Evolutionary conservation across 176 grass and related monocot genomes (phyloP).

Genomic region (Calamus simplicifolius): DNA sequence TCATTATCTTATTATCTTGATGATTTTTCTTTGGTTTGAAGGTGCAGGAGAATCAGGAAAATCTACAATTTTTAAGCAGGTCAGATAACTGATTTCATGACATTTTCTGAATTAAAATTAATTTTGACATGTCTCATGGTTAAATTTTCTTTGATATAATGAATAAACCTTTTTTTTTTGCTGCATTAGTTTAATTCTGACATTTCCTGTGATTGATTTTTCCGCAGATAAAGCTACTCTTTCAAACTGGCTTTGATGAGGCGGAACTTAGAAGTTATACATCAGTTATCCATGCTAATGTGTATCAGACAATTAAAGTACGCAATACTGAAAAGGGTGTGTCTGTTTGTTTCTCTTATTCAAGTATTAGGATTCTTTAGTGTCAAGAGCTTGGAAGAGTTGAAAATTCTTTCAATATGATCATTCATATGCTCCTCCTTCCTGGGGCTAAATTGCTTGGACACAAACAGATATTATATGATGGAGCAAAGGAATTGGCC

Average conservation of each 20-base stretch:
- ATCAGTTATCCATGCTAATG: slow-evolving; percentile 91
- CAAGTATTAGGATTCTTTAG: slow-evolving; percentile 24
- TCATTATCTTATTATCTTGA: neutral
- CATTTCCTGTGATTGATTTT: slow-evolving; percentile 13
- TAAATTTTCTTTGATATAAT: too few relatives aligned
- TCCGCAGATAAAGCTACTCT: slow-evolving; percentile 91
- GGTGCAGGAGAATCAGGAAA: slow-evolving; percentile 95
- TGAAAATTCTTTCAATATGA: slow-evolving; percentile 5
- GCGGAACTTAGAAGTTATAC: slow-evolving; percentile 80
- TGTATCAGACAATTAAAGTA: slow-evolving; percentile 99
- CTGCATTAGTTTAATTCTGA: too few relatives aligned
- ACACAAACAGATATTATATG: slow-evolving; percentile 67
- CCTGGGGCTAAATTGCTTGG: slow-evolving; percentile 11
- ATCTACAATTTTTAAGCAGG: slow-evolving; percentile 99
- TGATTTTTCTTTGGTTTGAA: slow-evolving; percentile 25
- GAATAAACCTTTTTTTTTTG: too few relatives aligned
- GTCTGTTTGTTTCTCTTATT: slow-evolving; percentile 38
- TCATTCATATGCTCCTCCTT: slow-evolving; percentile 16
- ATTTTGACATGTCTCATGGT: too few relatives aligned
- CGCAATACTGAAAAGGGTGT: slow-evolving; percentile 72
- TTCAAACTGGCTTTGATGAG: slow-evolving; percentile 88
- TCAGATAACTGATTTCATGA: slow-evolving; percentile 12
- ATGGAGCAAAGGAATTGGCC: slow-evolving; percentile 85
- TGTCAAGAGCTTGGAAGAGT: slow-evolving; percentile 8
- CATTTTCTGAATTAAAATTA: slow-evolving; percentile 12